These are phyloP conservation scores for Lentinula aciculospora DNA, from an alignment of 768 basidiomycete genomes.

Conservation along the genomic window DNA sequence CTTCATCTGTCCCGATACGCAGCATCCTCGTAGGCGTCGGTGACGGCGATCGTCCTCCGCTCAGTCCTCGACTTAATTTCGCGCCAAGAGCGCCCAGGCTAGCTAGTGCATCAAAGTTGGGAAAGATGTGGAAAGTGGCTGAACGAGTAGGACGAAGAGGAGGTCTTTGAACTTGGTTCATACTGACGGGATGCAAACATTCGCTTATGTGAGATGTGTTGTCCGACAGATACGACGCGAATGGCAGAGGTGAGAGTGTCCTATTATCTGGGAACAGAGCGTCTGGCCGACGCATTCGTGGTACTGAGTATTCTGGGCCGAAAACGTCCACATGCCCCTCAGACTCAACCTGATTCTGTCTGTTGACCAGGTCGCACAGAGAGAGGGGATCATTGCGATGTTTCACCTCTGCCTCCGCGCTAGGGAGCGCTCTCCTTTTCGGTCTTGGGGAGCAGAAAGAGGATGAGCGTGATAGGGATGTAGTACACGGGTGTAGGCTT, in stretches of 20 bases:
- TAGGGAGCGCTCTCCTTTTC: background rate
- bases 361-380: background rate
- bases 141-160: slow-evolving; percentile 3
- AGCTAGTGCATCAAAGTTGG: slow-evolving; percentile 4
- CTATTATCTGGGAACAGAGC: background rate
- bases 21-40: background rate
- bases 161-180: background rate
- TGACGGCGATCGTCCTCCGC: background rate
- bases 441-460: slow-evolving; percentile 5
- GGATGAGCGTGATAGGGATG: background rate
- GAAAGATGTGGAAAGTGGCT: slow-evolving; percentile 3
- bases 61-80: background rate
- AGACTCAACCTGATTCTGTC: background rate
- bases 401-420: background rate
- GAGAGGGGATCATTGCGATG: background rate
- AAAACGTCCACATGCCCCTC: background rate
- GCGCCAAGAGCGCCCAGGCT: background rate
- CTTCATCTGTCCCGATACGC: background rate
- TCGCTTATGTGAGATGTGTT: background rate
- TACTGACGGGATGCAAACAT: background rate
- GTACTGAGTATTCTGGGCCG: background rate
- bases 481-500: background rate
- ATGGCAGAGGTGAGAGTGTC: background rate
- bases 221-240: background rate
- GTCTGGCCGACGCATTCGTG: background rate